A percentile compares a stretch with the other conserved stretches of the same genome.
phyloP scores from a whole-genome alignment of 2,329 filamentous ascomycete genomes.

The Alternaria angustiovoidea region DNA sequence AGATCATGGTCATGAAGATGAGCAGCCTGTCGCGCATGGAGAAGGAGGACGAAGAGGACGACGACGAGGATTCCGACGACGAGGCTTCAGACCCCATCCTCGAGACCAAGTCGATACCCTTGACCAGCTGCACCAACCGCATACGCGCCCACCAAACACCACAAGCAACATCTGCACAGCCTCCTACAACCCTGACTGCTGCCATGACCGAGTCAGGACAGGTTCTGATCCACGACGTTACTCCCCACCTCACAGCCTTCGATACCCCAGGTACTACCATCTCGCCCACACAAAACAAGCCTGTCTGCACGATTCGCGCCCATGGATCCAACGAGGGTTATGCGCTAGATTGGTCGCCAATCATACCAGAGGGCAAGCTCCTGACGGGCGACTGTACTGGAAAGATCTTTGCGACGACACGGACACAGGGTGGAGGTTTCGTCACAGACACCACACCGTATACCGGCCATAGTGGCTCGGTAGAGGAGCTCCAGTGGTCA shows the following conservation, averaged over 20 bases:
- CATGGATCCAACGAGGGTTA: conserved; percentile 91
- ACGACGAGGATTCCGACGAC: conserved; percentile 73
- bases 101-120: conserved; percentile 87
- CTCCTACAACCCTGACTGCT: conserved; percentile 85
- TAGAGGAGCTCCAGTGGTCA: conserved; percentile 98
- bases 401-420: conserved; percentile 85
- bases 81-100: conserved; percentile 84
- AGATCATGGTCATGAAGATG: conserved; percentile 95
- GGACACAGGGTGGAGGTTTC: conserved; percentile 87
- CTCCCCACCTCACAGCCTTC: conserved; percentile 86
- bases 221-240: conserved; percentile 93
- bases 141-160: conserved; percentile 87
- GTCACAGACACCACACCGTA: conserved; percentile 86
- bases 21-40: conserved; percentile 91
- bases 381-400: conserved; percentile 92
- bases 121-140: conserved; percentile 89
- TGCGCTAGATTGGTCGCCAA: conserved; percentile 93
- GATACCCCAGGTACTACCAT: conserved; percentile 86
- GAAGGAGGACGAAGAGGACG: conserved; percentile 73
- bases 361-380: conserved; percentile 81
- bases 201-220: conserved; percentile 91
- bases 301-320: conserved; percentile 83
- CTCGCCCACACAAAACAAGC: conserved; percentile 84
- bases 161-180: conserved; percentile 71
- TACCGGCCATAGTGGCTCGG: conserved; percentile 80